These are phyloP conservation scores for Syzygium jambos DNA, from an alignment of 345 rosid genomes.

Conservation along the genomic window DNA sequence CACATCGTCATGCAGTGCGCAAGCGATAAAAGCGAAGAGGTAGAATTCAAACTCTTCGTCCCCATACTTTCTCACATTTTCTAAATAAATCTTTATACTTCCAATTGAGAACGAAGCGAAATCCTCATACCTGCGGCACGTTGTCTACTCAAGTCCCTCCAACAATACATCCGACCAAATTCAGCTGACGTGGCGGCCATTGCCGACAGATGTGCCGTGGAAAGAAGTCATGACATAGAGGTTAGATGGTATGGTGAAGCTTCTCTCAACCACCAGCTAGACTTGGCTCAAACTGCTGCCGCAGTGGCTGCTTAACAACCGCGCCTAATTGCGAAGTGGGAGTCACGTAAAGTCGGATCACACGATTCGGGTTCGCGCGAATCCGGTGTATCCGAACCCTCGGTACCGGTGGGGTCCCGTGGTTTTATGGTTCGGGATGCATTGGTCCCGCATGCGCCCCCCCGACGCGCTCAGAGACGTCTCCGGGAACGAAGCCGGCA, in stretches of 20 bases:
- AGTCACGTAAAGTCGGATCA: background rate
- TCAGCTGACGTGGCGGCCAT: background rate
- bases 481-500: background rate
- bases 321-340: background rate
- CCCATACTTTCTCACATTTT: background rate
- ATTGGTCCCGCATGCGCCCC: no score
- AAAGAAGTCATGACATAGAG: background rate
- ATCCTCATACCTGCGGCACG: no score
- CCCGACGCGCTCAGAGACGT: fast-evolving
- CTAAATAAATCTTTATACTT: background rate
- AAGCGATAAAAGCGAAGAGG: no score
- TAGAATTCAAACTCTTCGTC: background rate
- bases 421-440: background rate
- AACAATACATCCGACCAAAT: background rate
- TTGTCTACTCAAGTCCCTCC: background rate
- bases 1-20: no score
- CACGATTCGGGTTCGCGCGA: background rate
- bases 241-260: background rate
- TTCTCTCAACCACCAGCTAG: background rate
- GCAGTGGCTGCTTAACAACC: background rate
- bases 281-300: background rate
- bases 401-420: background rate
- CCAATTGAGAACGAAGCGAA: background rate
- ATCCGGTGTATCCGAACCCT: background rate
- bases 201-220: no score